Percentiles rank a stretch among this genome's conserved stretches.
phyloP scores from a whole-genome alignment of 257 asterid genomes.

The Fraxinus excelsior region DNA sequence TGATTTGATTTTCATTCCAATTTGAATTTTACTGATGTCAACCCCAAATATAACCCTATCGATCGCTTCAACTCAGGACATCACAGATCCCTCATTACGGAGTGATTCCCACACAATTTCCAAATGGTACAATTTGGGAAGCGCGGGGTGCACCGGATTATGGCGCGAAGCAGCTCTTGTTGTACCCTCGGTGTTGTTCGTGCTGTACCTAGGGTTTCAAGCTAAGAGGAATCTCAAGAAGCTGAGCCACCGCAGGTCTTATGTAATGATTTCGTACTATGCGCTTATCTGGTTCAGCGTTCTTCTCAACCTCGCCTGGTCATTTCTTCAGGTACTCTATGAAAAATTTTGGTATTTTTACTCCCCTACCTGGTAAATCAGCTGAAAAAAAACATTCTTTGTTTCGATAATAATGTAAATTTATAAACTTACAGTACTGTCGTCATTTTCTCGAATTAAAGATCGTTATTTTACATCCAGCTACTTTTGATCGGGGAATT shows the following conservation, averaged over 20 bases:
- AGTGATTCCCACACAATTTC: slow-evolving; percentile 24
- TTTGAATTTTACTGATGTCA: slow-evolving; percentile 4
- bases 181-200: slow-evolving; percentile 66
- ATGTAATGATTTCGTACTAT: slow-evolving; percentile 80
- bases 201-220: slow-evolving; percentile 75
- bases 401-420: not conserved
- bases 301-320: slow-evolving; percentile 77
- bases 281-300: slow-evolving; percentile 84
- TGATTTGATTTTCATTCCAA: not conserved
- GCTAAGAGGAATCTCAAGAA: slow-evolving; percentile 73
- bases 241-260: slow-evolving; percentile 71
- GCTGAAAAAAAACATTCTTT: not conserved
- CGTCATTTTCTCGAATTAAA: not conserved
- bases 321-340: slow-evolving; percentile 68
- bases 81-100: slow-evolving; percentile 34
- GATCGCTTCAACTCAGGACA: slow-evolving; percentile 29
- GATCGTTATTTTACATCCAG: not conserved
- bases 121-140: slow-evolving; percentile 41
- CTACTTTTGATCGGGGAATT: not conserved
- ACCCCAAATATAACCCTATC: slow-evolving; percentile 42
- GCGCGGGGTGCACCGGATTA: slow-evolving; percentile 55
- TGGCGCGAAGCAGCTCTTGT: slow-evolving; percentile 76
- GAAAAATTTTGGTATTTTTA: not conserved
- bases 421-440: not conserved
- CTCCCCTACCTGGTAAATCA: not conserved